Percentiles rank a stretch among this genome's conserved stretches.
These are phyloP conservation scores for Mucor lusitanicus DNA, from an alignment of 371 early-diverging fungal genomes.

Conservation along the genomic window DNA sequence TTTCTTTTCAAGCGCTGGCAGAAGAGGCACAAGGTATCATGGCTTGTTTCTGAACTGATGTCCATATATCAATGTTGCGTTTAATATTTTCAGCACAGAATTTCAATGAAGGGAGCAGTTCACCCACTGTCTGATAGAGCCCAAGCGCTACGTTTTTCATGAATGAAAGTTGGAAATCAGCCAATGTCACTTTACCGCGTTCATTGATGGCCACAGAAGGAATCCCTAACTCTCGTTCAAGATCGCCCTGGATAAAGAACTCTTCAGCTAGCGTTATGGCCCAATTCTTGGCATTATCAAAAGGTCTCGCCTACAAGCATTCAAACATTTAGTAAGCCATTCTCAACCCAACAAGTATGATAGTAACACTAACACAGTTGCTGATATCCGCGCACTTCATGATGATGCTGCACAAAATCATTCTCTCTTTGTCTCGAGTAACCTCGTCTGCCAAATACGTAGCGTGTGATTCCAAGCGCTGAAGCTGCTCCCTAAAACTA, in stretches of 20 bases:
- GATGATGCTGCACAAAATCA: slow-evolving; percentile 62
- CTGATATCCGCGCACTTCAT: slow-evolving; percentile 86
- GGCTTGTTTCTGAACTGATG: slow-evolving; percentile 11
- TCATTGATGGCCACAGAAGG: slow-evolving; percentile 43
- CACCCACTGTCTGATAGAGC: slow-evolving; percentile 24
- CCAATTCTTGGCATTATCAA: slow-evolving; percentile 63
- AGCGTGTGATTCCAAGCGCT: slow-evolving; percentile 31
- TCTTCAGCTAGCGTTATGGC: slow-evolving; percentile 61
- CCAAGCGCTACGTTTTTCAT: slow-evolving; percentile 36
- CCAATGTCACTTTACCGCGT: slow-evolving; percentile 37
- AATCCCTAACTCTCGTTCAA: slow-evolving; percentile 64
- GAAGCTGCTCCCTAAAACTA: slow-evolving; percentile 60
- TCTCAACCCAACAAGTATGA: too few relatives aligned
- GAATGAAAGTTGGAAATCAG: slow-evolving; percentile 44
- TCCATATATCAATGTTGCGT: slow-evolving; percentile 38
- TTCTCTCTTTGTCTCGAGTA: slow-evolving; percentile 44
- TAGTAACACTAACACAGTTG: slow-evolving; percentile 53
- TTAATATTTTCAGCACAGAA: slow-evolving; percentile 38
- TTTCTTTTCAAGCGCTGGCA: not conserved
- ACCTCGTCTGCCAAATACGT: slow-evolving; percentile 1
- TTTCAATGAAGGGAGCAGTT: slow-evolving; percentile 10
- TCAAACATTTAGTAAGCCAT: not conserved
- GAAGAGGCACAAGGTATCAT: not conserved
- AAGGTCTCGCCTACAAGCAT: slow-evolving; percentile 54
- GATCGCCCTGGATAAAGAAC: slow-evolving; percentile 66